A percentile compares a stretch with the other conserved stretches of the same genome.
Conservation (phyloP, 2,329 filamentous ascomycete species). For the Apiospora saccharicola region DNA sequence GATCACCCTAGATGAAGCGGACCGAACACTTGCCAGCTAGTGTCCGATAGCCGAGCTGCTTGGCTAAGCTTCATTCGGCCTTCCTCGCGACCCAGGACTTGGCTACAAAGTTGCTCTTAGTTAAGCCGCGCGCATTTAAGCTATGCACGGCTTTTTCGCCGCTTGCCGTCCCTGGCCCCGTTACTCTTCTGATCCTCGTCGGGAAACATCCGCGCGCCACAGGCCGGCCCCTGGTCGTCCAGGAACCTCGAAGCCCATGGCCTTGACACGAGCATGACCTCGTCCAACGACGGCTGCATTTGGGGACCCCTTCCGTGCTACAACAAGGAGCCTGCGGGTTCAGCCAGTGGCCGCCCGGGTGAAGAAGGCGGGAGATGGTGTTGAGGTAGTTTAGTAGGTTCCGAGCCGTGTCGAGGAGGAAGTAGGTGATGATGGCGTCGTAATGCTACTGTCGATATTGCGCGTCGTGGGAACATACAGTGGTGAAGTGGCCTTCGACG, state of each 20-base stretch:
- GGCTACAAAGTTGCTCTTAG: slow-evolving; percentile 60
- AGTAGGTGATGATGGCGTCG: slow-evolving; percentile 62
- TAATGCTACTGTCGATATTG: slow-evolving; percentile 37
- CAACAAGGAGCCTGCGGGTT: slow-evolving; percentile 61
- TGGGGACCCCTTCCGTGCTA: slow-evolving; percentile 64
- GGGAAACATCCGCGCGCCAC: slow-evolving; percentile 51
- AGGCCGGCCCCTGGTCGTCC: slow-evolving; percentile 41
- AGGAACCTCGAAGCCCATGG: slow-evolving; percentile 59
- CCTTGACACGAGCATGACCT: slow-evolving; percentile 56
- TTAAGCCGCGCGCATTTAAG: slow-evolving; percentile 58
- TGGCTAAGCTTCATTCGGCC: not conserved
- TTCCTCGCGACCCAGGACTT: slow-evolving; percentile 59
- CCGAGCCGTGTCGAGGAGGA: slow-evolving; percentile 68
- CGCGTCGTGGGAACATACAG: slow-evolving; percentile 39
- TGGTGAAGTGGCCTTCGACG: slow-evolving; percentile 65
- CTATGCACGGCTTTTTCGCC: slow-evolving; percentile 56
- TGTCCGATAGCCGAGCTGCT: not conserved
- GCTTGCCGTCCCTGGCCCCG: no score
- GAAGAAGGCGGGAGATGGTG: slow-evolving; percentile 56
- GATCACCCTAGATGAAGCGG: not conserved
- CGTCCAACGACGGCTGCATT: slow-evolving; percentile 62
- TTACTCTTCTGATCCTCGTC: not conserved
- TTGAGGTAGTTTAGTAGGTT: slow-evolving; percentile 64
- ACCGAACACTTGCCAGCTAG: not conserved
- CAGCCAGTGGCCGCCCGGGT: slow-evolving; percentile 59